Evolutionary conservation across 768 basidiomycete species (phyloP), one percentile per base, ranked within the genome.

Genomic region (Boletus pseudo-olivaceus): DNA sequence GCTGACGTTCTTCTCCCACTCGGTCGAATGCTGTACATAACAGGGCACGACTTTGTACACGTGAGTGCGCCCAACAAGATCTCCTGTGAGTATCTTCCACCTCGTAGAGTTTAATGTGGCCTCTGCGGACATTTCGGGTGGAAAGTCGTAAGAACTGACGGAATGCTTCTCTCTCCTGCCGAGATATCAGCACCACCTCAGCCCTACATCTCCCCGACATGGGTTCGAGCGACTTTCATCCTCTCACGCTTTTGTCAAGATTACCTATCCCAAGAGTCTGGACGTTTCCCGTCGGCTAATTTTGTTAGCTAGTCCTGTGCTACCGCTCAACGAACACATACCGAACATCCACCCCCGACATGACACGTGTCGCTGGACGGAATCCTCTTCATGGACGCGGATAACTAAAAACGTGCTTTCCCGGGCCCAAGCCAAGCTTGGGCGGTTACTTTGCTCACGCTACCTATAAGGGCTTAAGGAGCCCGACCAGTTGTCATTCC

Each of bases 171-270:
- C 29, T 32, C 5, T 54, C 51, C 47, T 48, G 46, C 55, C 53
- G 59, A 54, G 27, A 48, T 49, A 47, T 41, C 58, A 55, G 30
- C 43, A 41, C 48, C 17, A 38, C 20, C n/a, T 6, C 57, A 41
- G 37, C 30, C 11, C 19, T 43, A 23, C 42, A 37, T 41, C 49
- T 39, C 29, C 39, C 42, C 52, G 26, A 35, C 39, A 37, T 19
- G 35, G 12, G 38, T 47, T 59, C 32, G 34, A 47, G 7, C 34
- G 39, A 20, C 38, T 12, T 37, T 11, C 9, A 40, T n/a, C 11
- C 54, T 65, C 64, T 56, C 64, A 65, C 56, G 55, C 56, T 50
- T 50, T 59, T 42, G 49, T 65, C 57, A 57, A 55, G 29, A 34
- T 55, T 65, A 8, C 57, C 63, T 48, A 51, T 55, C 51, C 44